Base-by-base conservation (phyloP, 495 filamentous ascomycete genomes). In the Echria macrotheca region DNA sequence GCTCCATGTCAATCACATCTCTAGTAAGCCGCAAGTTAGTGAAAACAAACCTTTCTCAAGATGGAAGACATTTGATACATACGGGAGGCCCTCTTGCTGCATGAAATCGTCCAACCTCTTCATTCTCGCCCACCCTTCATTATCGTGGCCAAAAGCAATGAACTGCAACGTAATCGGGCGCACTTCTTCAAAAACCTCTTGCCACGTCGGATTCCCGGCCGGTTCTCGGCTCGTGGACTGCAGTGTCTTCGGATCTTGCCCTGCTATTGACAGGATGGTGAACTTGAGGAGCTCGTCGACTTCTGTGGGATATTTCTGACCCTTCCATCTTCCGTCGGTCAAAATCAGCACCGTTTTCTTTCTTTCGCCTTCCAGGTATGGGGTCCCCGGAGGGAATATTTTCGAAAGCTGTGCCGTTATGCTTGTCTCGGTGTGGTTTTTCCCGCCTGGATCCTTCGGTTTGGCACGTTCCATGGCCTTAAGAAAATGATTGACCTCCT, bases 1-100 rank as follows among this genome's bases (percentile, higher is more conserved):
- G 59, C 42, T 64, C 63, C 8, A 51, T 59, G 41, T 70, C 68
- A 24, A 69, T 62, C 23, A 70, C 63, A 33, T 69, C 68, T 1
- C 19, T 38, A 21, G 14, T 8, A 14, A 31, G 6, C 12, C 10
- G 10, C 15, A 23, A 19, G 55, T 56, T 6, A 36, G 51, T 25
- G 11, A 44, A n/a, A n/a, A n/a, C n/a, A n/a, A 42, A 11, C 28
- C 28, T 7, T 12, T 14, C 4, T 28, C 15, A 14, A 43, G 5
- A 4, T n/a, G 21, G 18, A 10, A 17, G 14, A n/a, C 23, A 25
- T 44, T 17, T 15, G 18, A 58, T 44, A 19, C 38, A 54, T 47
- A 44, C 35, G 14, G 59, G 50, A 23, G 42, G 9, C 36, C 53
- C 3, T 40, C 14, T 10, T 44, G 31, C 35, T 52, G 42, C 46